Conservation (phyloP, 805 yeast species). For the Scheffersomyces amazonensis region DNA sequence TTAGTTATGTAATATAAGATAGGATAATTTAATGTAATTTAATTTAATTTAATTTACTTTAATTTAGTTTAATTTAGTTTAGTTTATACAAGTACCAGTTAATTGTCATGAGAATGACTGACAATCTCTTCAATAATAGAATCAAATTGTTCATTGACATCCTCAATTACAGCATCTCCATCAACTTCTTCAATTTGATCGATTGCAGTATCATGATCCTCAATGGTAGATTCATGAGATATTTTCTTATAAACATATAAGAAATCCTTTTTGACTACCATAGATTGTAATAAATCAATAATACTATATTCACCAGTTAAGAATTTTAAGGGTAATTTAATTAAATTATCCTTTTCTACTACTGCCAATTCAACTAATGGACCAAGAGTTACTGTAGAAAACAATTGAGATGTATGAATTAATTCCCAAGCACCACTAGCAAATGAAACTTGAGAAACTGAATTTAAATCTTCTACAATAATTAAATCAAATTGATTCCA, state of each 20-base stretch:
- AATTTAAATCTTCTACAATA: slow-evolving; percentile 21
- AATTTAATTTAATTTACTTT: no score
- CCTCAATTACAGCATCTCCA: slow-evolving; percentile 13
- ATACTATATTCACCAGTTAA: slow-evolving; percentile 5
- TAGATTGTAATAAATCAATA: slow-evolving; percentile 12
- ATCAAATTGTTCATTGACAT: slow-evolving; percentile 22
- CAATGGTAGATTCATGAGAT: no score
- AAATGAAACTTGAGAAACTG: background rate
- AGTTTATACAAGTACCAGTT: no score
- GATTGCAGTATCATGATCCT: no score
- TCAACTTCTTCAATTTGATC: slow-evolving; percentile 9
- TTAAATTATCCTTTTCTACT: slow-evolving; percentile 4
- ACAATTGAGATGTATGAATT: slow-evolving; percentile 18
- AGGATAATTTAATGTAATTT: no score
- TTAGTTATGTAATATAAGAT: no score
- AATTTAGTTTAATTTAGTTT: no score
- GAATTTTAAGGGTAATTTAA: slow-evolving; percentile 4
- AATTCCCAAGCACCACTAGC: slow-evolving; percentile 13
- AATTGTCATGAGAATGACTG: no score
- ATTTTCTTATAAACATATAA: slow-evolving; percentile 28
- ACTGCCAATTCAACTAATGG: slow-evolving; percentile 12
- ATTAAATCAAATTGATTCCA: slow-evolving; percentile 31
- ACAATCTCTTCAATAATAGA: slow-evolving; percentile 8
- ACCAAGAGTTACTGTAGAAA: slow-evolving; percentile 14
- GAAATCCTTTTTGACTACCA: slow-evolving; percentile 18